A percentile compares a stretch with the other conserved stretches of the same genome.
Evolutionary conservation across 2,329 filamentous ascomycete genomes (phyloP).

Genomic region (Fusarium sambucinum): DNA sequence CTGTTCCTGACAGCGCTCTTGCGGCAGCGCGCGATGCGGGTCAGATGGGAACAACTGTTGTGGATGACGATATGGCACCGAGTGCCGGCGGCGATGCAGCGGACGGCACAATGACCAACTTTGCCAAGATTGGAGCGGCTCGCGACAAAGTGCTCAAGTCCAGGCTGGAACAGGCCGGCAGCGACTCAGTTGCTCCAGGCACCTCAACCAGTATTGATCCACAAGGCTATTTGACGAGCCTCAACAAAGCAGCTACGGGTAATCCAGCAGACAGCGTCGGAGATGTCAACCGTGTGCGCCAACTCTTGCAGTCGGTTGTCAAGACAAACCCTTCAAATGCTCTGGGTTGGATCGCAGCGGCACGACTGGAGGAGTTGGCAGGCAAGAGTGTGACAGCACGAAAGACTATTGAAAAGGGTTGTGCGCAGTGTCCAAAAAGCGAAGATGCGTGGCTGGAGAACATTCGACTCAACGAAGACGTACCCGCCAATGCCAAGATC

Average conservation of each 20-base stretch:
- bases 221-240: conserved; percentile 93
- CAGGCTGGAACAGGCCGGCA: conserved; percentile 86
- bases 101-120: conserved; percentile 97
- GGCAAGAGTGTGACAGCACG: conserved; percentile 91
- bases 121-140: conserved; percentile 95
- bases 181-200: conserved; percentile 75
- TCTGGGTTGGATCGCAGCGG: conserved; percentile 95
- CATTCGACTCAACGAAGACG: conserved; percentile 86
- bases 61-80: conserved; percentile 75
- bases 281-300: conserved; percentile 93
- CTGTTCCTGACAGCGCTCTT: conserved; percentile 94
- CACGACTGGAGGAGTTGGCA: conserved; percentile 90
- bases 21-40: conserved; percentile 84
- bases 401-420: conserved; percentile 88
- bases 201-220: conserved; percentile 93
- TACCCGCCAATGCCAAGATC: conserved; percentile 87
- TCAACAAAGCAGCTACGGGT: conserved; percentile 82
- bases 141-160: conserved; percentile 96
- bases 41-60: conserved; percentile 89
- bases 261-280: conserved; percentile 88
- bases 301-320: conserved; percentile 94
- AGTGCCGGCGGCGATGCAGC: conserved; percentile 57
- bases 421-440: conserved; percentile 90
- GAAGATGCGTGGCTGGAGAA: conserved; percentile 98
- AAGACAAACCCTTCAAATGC: conserved; percentile 96